Conservation (phyloP, 495 filamentous ascomycete species). For the Penicillium crystallinum region DNA sequence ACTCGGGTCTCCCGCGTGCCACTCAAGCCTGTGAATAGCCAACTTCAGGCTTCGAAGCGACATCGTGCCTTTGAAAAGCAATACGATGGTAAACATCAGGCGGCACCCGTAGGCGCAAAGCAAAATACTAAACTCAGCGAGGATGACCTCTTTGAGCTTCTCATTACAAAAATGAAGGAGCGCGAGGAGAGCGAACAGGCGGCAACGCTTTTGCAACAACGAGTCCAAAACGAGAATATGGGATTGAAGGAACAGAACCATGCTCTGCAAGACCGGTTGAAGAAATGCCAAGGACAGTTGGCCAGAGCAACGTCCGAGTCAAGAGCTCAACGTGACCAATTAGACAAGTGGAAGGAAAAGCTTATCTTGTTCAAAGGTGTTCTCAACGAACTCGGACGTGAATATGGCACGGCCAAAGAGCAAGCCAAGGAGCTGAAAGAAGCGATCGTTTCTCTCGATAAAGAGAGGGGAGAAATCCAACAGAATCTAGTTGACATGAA, state of each 20-base stretch:
- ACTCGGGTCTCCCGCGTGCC: not conserved
- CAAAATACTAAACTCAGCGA: conserved; percentile 20
- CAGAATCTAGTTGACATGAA: conserved; percentile 20
- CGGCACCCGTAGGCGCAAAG: not conserved
- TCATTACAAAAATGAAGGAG: conserved; percentile 29
- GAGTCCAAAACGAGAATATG: conserved; percentile 22
- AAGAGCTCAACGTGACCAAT: conserved; percentile 14
- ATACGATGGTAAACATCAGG: not conserved
- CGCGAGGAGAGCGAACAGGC: conserved; percentile 33
- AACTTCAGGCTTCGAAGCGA: conserved; percentile 12
- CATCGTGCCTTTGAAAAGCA: conserved; percentile 11
- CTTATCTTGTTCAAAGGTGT: conserved; percentile 29
- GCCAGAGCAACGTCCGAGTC: conserved; percentile 15
- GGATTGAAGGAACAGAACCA: conserved; percentile 26
- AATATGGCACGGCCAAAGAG: conserved; percentile 27
- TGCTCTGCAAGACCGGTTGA: conserved; percentile 16
- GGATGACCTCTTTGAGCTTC: conserved; percentile 34
- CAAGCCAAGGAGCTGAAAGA: conserved; percentile 24
- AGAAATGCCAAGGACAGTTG: conserved; percentile 9
- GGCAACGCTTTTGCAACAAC: conserved; percentile 17
- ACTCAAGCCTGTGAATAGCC: not conserved
- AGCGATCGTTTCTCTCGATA: conserved; percentile 12
- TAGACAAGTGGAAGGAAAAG: conserved; percentile 32
- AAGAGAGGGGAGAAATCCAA: conserved; percentile 25
- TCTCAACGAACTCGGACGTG: conserved; percentile 32